Evolutionary conservation across 345 rosid species (phyloP).

Genomic region (Gossypium ekmanianum): DNA sequence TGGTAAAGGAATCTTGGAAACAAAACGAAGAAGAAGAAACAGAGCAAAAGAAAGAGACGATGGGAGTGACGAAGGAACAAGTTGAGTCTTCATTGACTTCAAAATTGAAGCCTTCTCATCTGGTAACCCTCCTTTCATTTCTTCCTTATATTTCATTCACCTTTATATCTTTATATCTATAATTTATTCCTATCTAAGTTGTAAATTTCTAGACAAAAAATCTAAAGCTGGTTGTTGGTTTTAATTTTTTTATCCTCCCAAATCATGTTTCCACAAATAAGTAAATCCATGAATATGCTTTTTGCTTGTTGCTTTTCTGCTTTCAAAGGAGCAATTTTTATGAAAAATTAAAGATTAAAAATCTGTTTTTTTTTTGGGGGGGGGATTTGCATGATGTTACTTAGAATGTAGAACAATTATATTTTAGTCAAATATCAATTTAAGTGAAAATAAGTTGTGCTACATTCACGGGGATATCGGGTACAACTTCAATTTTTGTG

Average conservation of each 20-base stretch:
- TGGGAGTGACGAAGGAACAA: constrained; percentile 81
- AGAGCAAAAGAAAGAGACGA: constrained; percentile 15
- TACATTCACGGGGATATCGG: not conserved
- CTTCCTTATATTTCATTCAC: not conserved
- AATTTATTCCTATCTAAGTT: not conserved
- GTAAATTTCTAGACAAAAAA: not conserved
- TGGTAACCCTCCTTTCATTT: constrained; percentile 35
- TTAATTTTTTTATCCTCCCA: not conserved
- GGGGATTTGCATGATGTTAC: not conserved
- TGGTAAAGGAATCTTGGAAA: not conserved
- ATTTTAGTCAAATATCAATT: not conserved
- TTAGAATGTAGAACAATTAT: not conserved
- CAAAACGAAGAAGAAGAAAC: not conserved
- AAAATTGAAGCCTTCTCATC: constrained; percentile 66
- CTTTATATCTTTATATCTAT: not conserved
- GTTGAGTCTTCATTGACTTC: constrained; percentile 62
- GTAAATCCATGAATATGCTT: not conserved
- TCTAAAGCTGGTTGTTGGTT: not conserved
- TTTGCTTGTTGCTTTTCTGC: not conserved
- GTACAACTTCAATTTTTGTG: not conserved
- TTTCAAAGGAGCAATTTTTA: not conserved
- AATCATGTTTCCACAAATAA: not conserved
- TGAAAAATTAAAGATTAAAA: not conserved
- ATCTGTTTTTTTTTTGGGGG: not conserved
- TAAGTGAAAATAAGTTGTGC: not conserved